phyloP scores from a whole-genome alignment of 2,329 filamentous ascomycete species.

The Aspergillus piperis region DNA sequence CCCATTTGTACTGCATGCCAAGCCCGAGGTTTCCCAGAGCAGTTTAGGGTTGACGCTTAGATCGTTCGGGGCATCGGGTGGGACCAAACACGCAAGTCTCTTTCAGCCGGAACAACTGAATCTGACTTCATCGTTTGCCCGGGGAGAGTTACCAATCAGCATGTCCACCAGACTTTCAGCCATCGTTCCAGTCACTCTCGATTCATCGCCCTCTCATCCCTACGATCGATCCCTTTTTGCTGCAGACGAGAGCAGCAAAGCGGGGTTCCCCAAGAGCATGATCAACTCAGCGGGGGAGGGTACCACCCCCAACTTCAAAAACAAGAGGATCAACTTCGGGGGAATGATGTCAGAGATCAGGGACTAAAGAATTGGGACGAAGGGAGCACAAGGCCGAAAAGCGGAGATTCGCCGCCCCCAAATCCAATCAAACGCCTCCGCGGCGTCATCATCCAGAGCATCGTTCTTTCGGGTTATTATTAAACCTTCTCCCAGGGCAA shows the following conservation, averaged over 20 bases:
- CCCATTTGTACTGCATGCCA: background rate
- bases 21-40: background rate
- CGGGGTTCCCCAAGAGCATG: background rate
- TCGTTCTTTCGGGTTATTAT: slow-evolving; percentile 6
- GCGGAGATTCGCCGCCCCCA: slow-evolving; percentile 10
- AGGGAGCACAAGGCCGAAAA: background rate
- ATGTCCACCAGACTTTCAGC: background rate
- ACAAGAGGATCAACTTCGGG: slow-evolving; percentile 3
- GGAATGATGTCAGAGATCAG: slow-evolving; percentile 19
- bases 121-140: background rate
- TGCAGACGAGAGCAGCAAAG: background rate
- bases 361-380: slow-evolving; percentile 14
- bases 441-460: slow-evolving; percentile 7
- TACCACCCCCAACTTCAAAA: background rate
- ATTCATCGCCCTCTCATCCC: background rate
- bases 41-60: background rate
- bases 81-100: background rate
- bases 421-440: slow-evolving; percentile 11
- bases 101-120: background rate
- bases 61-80: background rate
- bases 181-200: background rate
- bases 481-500: slow-evolving; percentile 9
- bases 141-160: background rate
- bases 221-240: background rate
- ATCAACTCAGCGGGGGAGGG: background rate